Percentiles rank a stretch among this genome's conserved stretches.
Evolutionary conservation across 2,329 filamentous ascomycete genomes (phyloP).

Genomic region (Claviceps spartinae): DNA sequence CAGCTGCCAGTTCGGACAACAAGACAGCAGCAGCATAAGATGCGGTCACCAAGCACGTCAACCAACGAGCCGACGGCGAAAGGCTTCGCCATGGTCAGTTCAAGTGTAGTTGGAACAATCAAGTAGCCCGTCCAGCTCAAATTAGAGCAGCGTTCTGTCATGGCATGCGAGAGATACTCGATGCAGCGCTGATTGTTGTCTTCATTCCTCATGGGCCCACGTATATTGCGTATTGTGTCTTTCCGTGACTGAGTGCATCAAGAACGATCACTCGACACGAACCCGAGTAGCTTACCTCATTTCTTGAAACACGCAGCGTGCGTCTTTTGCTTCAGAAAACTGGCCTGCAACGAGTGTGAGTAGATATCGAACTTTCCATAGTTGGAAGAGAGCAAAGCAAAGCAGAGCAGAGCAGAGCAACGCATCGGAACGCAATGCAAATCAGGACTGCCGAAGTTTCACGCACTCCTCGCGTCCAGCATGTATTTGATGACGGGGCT

Average conservation of each 20-base stretch:
- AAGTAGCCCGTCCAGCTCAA: conserved; percentile 27
- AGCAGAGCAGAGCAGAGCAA: not conserved
- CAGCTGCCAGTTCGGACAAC: conserved; percentile 4
- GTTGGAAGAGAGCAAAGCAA: not conserved
- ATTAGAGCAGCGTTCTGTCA: conserved; percentile 28
- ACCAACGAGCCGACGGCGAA: conserved; percentile 3
- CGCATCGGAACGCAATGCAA: not conserved
- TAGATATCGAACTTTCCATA: not conserved
- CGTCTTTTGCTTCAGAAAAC: conserved; percentile 51
- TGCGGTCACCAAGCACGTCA: not conserved
- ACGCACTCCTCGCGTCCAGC: conserved; percentile 53
- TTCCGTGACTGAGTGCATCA: not conserved
- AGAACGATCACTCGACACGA: not conserved
- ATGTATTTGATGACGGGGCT: conserved; percentile 63
- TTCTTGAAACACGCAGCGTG: conserved; percentile 54
- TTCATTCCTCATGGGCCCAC: conserved; percentile 17
- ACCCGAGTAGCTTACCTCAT: conserved; percentile 47
- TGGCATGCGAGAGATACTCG: conserved; percentile 7
- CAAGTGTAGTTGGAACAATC: conserved; percentile 48
- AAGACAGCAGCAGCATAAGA: not conserved
- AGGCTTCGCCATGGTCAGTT: conserved; percentile 33
- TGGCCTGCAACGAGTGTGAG: conserved; percentile 30
- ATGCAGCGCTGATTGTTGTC: conserved; percentile 27
- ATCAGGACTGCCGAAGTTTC: conserved; percentile 3
- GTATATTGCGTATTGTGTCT: not conserved